Base-by-base conservation (phyloP, 1,139 yeast genomes). In the Candida dubliniensis region DNA sequence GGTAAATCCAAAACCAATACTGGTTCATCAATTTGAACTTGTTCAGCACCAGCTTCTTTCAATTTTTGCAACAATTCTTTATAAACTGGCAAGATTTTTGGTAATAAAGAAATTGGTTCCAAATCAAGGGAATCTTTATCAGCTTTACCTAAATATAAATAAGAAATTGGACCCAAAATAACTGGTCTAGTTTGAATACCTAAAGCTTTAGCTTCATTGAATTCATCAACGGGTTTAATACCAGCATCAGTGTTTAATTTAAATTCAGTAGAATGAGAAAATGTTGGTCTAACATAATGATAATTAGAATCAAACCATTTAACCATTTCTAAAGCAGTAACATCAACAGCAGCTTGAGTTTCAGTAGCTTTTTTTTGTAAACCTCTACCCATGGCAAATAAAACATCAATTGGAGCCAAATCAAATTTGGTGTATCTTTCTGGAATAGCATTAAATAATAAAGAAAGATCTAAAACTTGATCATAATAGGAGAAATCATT, bases 311-410 rank as follows among this genome's bases (percentile, higher is more conserved):
- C 99, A 61, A 93, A 93, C 99, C 99, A 93, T 81, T 93, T 93
- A 61, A 93, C 99, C 99, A 93, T 93, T 82, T 93, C 99, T 72
- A 89, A 82, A 61, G 99, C 99, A 56, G 98, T 93, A 51, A 93
- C 99, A 73, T 95, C 99, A 59, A 93, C 96, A 57, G 96, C 96
- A 58, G 86, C 80, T 52, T 83, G 69, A 58, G 91, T 68, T 59
- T 87, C 96, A 57, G 95, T 87, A 58, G 96, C 96, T 74, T 87
- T 84, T 77, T 95, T 88, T 81, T 95, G 99, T 70, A 93, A 82
- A 84, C 99, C 99, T 83, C 99, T 90, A 74, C 98, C 99, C 99
- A 93, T 95, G 65, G 99, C 99, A 69, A 93, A 93, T 65, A 88
- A 77, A 54, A 90, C 89, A 73, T 93, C 99, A 61, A 93, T 79